A percentile compares a stretch with the other conserved stretches of the same genome.
Evolutionary conservation across 1,139 yeast genomes (phyloP).

Genomic region (Yamadazyma trypodendri): DNA sequence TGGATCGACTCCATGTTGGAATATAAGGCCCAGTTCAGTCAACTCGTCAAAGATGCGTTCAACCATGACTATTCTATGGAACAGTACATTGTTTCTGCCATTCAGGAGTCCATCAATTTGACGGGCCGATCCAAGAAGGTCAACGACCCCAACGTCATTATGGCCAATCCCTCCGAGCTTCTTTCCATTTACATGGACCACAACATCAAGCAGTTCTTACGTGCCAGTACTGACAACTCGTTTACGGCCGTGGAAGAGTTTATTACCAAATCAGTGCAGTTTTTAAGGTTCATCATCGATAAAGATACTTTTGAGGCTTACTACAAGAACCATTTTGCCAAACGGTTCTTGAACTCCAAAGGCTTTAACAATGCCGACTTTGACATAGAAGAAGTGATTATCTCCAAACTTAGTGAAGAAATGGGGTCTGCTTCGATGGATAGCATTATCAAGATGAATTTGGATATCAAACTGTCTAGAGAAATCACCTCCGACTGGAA

Average conservation of each 20-base stretch:
- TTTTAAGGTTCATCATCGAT: constrained; percentile 72
- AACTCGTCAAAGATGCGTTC: constrained; percentile 48
- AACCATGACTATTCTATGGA: constrained; percentile 49
- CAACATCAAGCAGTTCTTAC: constrained; percentile 54
- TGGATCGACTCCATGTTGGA: constrained; percentile 68
- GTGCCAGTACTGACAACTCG: constrained; percentile 27
- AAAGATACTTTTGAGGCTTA: constrained; percentile 86
- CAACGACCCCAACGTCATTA: constrained; percentile 25
- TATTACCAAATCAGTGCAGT: constrained; percentile 53
- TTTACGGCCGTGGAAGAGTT: constrained; percentile 51
- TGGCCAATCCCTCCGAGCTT: constrained; percentile 63
- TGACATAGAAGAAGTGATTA: constrained; percentile 70
- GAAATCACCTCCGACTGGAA: constrained; percentile 60
- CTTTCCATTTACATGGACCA: constrained; percentile 77
- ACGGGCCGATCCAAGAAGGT: constrained; percentile 4
- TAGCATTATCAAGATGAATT: constrained; percentile 85
- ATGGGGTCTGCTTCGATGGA: constrained; percentile 79
- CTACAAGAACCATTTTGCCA: constrained; percentile 87
- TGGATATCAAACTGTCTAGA: constrained; percentile 70
- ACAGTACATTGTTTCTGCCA: constrained; percentile 59
- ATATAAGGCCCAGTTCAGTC: constrained; percentile 53
- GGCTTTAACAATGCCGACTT: constrained; percentile 23
- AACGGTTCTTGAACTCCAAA: constrained; percentile 64
- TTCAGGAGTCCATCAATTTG: constrained; percentile 60
- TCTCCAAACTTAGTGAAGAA: constrained; percentile 71